Evolutionary conservation across 108 stramenopile species (phyloP), one percentile per base, ranked within the genome.

Genomic region (Skeletonema costatum): DNA sequence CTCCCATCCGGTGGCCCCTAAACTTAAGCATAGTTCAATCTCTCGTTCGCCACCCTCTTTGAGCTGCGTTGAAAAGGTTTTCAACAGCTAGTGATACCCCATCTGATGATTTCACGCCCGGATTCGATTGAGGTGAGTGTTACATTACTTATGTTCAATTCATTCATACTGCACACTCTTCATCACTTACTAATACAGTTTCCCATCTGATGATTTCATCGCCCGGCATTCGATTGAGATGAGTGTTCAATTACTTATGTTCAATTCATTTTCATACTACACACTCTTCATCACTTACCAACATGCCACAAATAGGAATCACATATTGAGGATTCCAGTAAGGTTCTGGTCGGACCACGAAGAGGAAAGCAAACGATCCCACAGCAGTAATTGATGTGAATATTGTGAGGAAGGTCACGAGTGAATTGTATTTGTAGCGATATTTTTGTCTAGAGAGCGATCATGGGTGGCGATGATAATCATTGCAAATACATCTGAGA

Each of bases 301-400:
- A 71, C 97, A 97, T 97, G 1, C 97, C 97, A 25, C 83, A 79
- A 9, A 95, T 90, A 2, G 95, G 89, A 59, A 97, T 93, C 66
- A 97, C 87, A 60, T 94, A 95, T 33, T 93, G 90, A 16, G 96
- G 96, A 76, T 85, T 74, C 81, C 83, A 90, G 32, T 88, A 36
- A 10, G 93, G 93, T 16, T 42, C 32, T 4, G 91, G 90, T 39
- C 80, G 80, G 7, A 96, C 68, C 41, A 96, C 77, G 38, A 89
- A 3, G 3, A 84, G 86, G 60, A 94, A 92, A 5, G 95, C 86
- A 66, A 92, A 93, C 8, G 82, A 1, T 13, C 88, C 85, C 0
- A 93, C 87, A 35, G 62, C 30, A 32, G 48, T 68, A 2, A 93
- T 78, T 32, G 89, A 87, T 17, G 76, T 46, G 32, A 87, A 32